These are phyloP conservation scores for Gypsophila paniculata DNA, from an alignment of 179 eudicot species.

Conservation along the genomic window DNA sequence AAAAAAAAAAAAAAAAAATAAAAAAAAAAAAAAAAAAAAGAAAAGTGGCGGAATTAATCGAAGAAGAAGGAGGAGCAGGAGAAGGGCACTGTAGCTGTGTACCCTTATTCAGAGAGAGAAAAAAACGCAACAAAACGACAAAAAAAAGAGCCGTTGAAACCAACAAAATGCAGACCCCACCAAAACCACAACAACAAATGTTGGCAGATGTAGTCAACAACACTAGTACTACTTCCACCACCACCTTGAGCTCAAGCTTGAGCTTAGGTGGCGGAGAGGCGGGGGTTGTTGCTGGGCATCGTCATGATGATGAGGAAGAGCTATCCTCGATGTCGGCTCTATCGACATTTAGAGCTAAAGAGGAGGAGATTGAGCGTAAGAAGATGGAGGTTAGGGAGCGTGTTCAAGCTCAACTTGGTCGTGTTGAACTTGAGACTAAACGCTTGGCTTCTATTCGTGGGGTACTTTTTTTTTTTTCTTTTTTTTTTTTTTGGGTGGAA, in stretches of 20 bases:
- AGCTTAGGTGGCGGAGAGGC: constrained; percentile 47
- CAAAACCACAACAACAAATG: neutral
- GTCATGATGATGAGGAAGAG: constrained; percentile 24
- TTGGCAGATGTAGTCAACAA: constrained; percentile 30
- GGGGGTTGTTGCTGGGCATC: no score
- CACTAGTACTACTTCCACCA: constrained; percentile 32
- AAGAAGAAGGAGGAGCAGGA: constrained; percentile 1
- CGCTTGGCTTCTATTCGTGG: constrained; percentile 74
- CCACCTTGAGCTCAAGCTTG: constrained; percentile 1
- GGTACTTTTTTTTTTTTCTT: constrained; percentile 31
- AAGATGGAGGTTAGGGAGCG: constrained; percentile 73
- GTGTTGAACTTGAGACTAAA: constrained; percentile 80
- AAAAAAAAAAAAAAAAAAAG: constrained; percentile 6
- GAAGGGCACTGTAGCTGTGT: constrained; percentile 16
- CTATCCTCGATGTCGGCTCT: constrained; percentile 66
- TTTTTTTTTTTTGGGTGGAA: neutral
- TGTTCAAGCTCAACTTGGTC: constrained; percentile 76
- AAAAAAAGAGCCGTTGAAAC: constrained; percentile 8
- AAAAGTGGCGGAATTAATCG: constrained; percentile 28
- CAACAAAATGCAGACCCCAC: neutral
- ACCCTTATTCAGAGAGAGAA: constrained; percentile 13
- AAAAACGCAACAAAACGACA: neutral
- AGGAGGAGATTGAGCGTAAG: constrained; percentile 89
- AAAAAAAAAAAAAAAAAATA: no score
- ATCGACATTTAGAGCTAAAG: constrained; percentile 71